Evolutionary conservation across 1,139 yeast genomes (phyloP).

Genomic region (Saccharomycopsis hybrid): DNA sequence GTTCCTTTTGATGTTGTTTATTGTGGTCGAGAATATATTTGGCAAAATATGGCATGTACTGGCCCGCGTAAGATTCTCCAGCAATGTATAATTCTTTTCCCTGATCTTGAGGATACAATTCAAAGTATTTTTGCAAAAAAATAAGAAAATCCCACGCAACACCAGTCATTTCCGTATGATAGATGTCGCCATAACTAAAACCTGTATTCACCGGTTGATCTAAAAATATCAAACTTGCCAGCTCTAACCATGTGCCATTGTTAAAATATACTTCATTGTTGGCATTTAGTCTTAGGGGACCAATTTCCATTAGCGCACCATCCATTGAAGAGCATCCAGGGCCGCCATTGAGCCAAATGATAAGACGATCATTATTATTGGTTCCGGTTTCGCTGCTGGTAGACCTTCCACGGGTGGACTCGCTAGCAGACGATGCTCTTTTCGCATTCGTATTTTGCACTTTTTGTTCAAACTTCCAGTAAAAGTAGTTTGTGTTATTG

Average conservation of each 20-base stretch:
- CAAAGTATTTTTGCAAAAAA: slow-evolving; percentile 63
- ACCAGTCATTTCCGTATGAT: slow-evolving; percentile 51
- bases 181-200: slow-evolving; percentile 49
- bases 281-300: slow-evolving; percentile 66
- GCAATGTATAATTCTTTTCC: slow-evolving; percentile 67
- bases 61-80: slow-evolving; percentile 98
- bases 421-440: too few relatives aligned
- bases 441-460: slow-evolving; percentile 15
- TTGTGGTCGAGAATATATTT: slow-evolving; percentile 49
- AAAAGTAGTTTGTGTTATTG: slow-evolving; percentile 61
- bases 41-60: slow-evolving; percentile 87
- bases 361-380: slow-evolving; percentile 33
- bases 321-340: slow-evolving; percentile 98
- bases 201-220: slow-evolving; percentile 98
- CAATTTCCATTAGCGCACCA: slow-evolving; percentile 90
- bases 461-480: slow-evolving; percentile 60
- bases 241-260: slow-evolving; percentile 79
- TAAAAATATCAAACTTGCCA: slow-evolving; percentile 72
- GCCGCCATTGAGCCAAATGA: slow-evolving; percentile 93
- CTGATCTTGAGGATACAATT: slow-evolving; percentile 67
- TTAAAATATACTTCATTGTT: slow-evolving; percentile 44
- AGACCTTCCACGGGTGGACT: too few relatives aligned
- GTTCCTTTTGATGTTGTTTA: slow-evolving; percentile 28
- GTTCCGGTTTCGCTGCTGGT: too few relatives aligned
- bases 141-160: slow-evolving; percentile 54